phyloP scores from a whole-genome alignment of 139 green algal genomes.

The Tetraselmis chui region DNA sequence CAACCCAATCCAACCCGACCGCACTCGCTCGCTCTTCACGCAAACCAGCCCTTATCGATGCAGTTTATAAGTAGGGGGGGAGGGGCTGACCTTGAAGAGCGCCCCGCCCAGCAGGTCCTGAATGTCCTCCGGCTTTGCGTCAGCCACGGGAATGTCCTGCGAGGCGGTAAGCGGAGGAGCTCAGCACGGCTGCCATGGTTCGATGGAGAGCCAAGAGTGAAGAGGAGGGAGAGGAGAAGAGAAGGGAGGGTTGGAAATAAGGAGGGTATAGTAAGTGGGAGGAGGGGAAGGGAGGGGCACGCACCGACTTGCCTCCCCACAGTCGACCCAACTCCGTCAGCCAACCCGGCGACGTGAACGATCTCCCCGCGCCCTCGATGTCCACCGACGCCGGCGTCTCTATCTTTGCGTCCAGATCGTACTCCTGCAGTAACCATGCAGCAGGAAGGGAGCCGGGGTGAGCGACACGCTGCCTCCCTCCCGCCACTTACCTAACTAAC shows the following conservation, averaged over 20 bases:
- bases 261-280: not conserved
- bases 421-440: constrained; percentile 22
- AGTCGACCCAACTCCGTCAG: constrained; percentile 81
- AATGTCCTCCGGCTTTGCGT: constrained; percentile 94
- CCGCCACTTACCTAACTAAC: too few species aligned
- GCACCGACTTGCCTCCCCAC: constrained; percentile 78
- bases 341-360: constrained; percentile 72
- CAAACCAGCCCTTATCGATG: too few species aligned
- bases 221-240: not conserved
- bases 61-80: too few species aligned
- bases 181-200: too few species aligned
- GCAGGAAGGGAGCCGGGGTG: too few species aligned
- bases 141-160: constrained; percentile 89
- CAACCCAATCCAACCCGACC: not conserved
- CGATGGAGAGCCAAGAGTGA: not conserved
- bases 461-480: too few species aligned
- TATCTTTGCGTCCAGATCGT: constrained; percentile 24
- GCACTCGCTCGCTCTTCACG: too few species aligned
- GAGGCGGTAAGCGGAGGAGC: not conserved
- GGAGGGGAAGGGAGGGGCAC: constrained; percentile 13
- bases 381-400: constrained; percentile 54
- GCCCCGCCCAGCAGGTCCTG: constrained; percentile 92
- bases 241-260: too few species aligned
- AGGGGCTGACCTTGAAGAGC: constrained; percentile 70
- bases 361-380: constrained; percentile 60